A percentile compares a stretch with the other conserved stretches of the same genome.
These are phyloP conservation scores for Naganishia antarctica DNA, from an alignment of 768 basidiomycete genomes.

Conservation along the genomic window DNA sequence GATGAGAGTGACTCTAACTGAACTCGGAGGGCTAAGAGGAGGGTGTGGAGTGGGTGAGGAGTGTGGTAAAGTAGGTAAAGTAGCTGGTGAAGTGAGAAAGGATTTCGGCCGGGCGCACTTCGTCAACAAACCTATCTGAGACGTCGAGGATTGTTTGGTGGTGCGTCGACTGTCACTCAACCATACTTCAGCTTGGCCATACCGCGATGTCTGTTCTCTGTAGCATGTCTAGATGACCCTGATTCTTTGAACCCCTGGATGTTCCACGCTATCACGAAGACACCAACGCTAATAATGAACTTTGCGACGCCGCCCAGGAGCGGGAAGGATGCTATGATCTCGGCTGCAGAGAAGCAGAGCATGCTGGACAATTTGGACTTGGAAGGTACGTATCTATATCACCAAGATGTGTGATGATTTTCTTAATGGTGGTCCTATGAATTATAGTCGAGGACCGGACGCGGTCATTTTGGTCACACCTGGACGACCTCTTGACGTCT, in stretches of 20 bases:
- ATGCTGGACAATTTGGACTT: slow-evolving; percentile 49
- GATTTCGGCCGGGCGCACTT: neutral
- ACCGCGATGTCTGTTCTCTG: too few species aligned
- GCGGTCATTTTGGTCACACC: slow-evolving; percentile 34
- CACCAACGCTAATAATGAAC: neutral
- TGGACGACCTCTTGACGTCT: slow-evolving; percentile 38
- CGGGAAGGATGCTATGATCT: slow-evolving; percentile 7
- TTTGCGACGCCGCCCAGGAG: slow-evolving; percentile 6
- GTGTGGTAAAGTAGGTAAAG: too few species aligned
- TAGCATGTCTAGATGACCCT: too few species aligned
- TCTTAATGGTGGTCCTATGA: too few species aligned
- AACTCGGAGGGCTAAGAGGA: too few species aligned
- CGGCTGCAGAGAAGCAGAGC: slow-evolving; percentile 37
- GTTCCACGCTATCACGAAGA: too few species aligned
- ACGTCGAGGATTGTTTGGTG: neutral
- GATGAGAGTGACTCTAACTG: too few species aligned
- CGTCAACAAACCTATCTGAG: neutral
- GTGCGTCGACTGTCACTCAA: neutral
- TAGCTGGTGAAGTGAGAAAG: too few species aligned
- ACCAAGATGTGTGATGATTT: too few species aligned
- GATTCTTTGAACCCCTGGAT: too few species aligned
- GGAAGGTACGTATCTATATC: slow-evolving; percentile 41
- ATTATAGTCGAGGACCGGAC: slow-evolving; percentile 42
- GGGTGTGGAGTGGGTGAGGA: too few species aligned
- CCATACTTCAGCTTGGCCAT: neutral